Base-by-base conservation (phyloP, 2,329 filamentous ascomycete genomes). In the Daldinia sp. region DNA sequence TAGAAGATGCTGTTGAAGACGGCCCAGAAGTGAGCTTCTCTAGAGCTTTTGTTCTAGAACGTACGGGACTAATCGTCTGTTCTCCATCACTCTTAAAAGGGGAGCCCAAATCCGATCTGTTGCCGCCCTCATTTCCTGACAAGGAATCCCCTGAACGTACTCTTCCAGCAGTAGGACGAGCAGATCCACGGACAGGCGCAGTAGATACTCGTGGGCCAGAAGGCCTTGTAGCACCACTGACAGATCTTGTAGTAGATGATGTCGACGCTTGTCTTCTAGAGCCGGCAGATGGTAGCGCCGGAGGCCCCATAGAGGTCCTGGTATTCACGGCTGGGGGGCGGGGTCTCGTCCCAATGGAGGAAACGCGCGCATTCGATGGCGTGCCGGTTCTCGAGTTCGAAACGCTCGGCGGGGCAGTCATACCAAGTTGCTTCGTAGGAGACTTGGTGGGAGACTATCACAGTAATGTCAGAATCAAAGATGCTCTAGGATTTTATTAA, bases 391-490 rank as follows among this genome's bases (percentile, higher is more conserved):
- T 84, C 44, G 91, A 90, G 0, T 85, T 87, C 1, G 85, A 82
- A 4, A 85, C 79, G 72, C 87, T 90, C 1, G 89, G 87, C 6
- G 82, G 77, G 3, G 81, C 80, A 1, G 89, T 84, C 41, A 79
- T 56, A 23, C 35, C 84, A 51, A 92, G 79, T 74, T 92, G 91
- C 77, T 96, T 96, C 2, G 91, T 93, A 1, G 93, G 93, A 1
- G 92, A 94, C 75, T 93, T 94, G 0, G 88, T 90, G 1, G 93
- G 92, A 65, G 91, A 93, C 89, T 94, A 76, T 9, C 9, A 73
- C 44, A 44, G 59, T 42, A 23, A 39, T 1, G 71, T 79, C 58
- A 80, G 73, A 51, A 62, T 63, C 5, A 28, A 46, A 26, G 39
- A 33, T 6, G 18, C 4, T 28, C 9, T 44, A 30, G 23, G 35